Conservation (phyloP, 306 rosid genomes). For the Astragalus glycyphyllos region DNA sequence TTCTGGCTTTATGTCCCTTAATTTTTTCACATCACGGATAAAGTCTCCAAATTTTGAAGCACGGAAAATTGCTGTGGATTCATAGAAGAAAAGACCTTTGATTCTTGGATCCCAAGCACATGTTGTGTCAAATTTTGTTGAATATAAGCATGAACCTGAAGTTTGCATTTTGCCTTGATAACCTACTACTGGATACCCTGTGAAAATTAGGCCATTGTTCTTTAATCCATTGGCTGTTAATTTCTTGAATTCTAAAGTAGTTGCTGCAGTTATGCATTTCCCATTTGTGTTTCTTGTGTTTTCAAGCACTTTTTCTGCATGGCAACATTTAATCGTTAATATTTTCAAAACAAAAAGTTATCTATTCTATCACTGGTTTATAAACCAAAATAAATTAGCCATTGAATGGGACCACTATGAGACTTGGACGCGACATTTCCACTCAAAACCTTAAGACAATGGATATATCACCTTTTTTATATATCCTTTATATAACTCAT, state of each 20-base stretch:
- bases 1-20: constrained; percentile 58
- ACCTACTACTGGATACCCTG: constrained; percentile 46
- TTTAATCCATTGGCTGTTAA: constrained; percentile 69
- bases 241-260: constrained; percentile 56
- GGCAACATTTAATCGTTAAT: background rate
- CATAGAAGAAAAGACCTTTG: constrained; percentile 71
- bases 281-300: constrained; percentile 35
- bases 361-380: too few species aligned
- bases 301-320: constrained; percentile 63
- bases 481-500: too few species aligned
- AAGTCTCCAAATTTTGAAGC: constrained; percentile 54
- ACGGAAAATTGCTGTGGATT: constrained; percentile 72
- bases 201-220: constrained; percentile 56
- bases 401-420: too few species aligned
- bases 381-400: too few species aligned
- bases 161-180: constrained; percentile 49
- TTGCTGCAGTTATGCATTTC: constrained; percentile 62
- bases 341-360: too few species aligned
- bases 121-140: constrained; percentile 45
- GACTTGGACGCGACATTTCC: too few species aligned
- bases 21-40: constrained; percentile 56
- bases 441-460: too few species aligned
- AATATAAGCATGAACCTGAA: constrained; percentile 78
- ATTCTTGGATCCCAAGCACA: constrained; percentile 90
- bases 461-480: too few species aligned